A percentile compares a stretch with the other conserved stretches of the same genome.
These are phyloP conservation scores for Micractinium conductrix DNA, from an alignment of 139 green algal genomes.

Conservation along the genomic window DNA sequence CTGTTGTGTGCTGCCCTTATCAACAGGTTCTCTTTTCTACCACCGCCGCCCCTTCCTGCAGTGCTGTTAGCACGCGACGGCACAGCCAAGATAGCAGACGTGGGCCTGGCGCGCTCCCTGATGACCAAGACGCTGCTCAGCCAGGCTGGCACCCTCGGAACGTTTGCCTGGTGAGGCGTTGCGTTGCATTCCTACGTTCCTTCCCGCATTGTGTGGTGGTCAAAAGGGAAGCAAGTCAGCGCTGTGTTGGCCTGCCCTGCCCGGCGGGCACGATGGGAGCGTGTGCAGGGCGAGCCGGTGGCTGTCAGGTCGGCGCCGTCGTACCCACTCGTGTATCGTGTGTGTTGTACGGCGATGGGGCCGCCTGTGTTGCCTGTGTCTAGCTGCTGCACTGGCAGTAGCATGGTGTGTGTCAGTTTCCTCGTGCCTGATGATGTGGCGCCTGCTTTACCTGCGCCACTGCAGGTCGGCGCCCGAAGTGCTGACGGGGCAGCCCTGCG, in stretches of 20 bases:
- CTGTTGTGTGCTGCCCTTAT: too few relatives aligned
- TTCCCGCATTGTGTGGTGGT: too few relatives aligned
- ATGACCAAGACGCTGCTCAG: slow-evolving; percentile 35
- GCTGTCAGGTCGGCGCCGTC: too few relatives aligned
- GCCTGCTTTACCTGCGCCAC: background rate
- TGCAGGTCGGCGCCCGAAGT: slow-evolving; percentile 48
- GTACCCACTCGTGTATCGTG: too few relatives aligned
- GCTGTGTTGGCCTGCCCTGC: background rate
- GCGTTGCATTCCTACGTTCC: background rate
- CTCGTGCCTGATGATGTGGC: too few relatives aligned
- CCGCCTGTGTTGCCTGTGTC: too few relatives aligned
- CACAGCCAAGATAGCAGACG: slow-evolving; percentile 47
- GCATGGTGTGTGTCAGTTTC: too few relatives aligned
- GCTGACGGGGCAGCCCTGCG: slow-evolving; percentile 35
- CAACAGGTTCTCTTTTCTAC: background rate
- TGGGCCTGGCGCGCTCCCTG: slow-evolving; percentile 51
- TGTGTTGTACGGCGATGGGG: too few relatives aligned
- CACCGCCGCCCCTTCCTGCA: background rate
- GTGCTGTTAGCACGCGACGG: slow-evolving; percentile 43
- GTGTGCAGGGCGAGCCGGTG: too few relatives aligned
- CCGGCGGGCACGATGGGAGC: too few relatives aligned
- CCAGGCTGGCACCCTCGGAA: slow-evolving; percentile 21
- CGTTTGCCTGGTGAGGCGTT: slow-evolving; percentile 41
- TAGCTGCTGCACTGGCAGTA: too few relatives aligned
- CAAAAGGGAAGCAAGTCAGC: too few relatives aligned